Evolutionary conservation across 805 yeast species (phyloP).

Genomic region (Barnettozyma wickerhamii): DNA sequence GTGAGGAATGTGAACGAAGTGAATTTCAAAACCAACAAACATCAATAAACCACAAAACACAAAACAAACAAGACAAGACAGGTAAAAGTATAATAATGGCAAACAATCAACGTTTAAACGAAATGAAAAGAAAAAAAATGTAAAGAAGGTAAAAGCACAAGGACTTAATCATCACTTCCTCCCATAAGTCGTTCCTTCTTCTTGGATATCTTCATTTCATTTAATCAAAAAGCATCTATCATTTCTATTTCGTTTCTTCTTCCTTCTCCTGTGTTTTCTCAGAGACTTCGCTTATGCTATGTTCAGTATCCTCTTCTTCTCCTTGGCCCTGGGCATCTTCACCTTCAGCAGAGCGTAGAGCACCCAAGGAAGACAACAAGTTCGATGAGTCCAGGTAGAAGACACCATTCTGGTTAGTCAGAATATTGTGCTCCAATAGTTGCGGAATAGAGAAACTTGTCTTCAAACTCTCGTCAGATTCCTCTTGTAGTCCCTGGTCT

Average conservation of each 20-base stretch:
- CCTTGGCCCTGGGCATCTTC: constrained; percentile 9
- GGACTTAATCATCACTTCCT: no score
- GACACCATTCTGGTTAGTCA: constrained; percentile 45
- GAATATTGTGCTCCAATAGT: constrained; percentile 25
- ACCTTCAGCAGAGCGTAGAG: constrained; percentile 4
- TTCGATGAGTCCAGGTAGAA: constrained; percentile 62
- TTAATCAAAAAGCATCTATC: not conserved
- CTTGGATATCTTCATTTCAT: no score
- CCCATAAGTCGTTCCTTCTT: no score
- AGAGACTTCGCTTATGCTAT: constrained; percentile 15
- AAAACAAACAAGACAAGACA: no score
- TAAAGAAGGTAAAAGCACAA: no score
- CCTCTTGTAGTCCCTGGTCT: constrained; percentile 4
- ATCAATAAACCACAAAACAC: not conserved
- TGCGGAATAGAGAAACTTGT: constrained; percentile 28
- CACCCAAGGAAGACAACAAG: constrained; percentile 46
- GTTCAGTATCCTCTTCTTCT: constrained; percentile 14
- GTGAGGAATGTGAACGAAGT: not conserved
- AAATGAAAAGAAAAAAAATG: not conserved
- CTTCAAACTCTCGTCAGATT: constrained; percentile 16
- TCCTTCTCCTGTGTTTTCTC: constrained; percentile 19
- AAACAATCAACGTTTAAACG: not conserved
- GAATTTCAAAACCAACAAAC: not conserved
- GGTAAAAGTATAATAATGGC: not conserved
- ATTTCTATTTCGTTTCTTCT: not conserved